phyloP scores from a whole-genome alignment of 257 asterid genomes.

The Nicotiana sylvestris region DNA sequence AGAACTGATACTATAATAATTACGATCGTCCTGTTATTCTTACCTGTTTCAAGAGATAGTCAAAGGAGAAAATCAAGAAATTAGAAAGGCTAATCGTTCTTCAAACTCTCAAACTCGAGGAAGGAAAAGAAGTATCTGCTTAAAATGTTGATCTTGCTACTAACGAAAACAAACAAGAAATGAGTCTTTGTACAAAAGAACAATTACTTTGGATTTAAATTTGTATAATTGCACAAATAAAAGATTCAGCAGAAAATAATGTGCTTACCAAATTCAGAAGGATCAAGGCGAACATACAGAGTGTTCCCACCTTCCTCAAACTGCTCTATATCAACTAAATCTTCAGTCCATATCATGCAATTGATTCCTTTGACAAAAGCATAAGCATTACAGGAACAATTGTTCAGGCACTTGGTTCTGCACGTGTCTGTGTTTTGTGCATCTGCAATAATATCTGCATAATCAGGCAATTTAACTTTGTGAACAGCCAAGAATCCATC shows the following conservation, averaged over 20 bases:
- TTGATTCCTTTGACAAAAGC: conserved; percentile 47
- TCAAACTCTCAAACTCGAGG: background rate
- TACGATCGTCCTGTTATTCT: conserved; percentile 18
- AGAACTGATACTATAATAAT: conserved; percentile 28
- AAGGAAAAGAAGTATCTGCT: background rate
- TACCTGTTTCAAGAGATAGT: conserved; percentile 22
- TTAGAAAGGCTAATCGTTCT: background rate
- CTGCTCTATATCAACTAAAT: conserved; percentile 58
- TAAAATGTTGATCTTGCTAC: background rate
- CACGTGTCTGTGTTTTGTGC: conserved; percentile 28
- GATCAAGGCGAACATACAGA: conserved; percentile 53
- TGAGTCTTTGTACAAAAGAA: background rate
- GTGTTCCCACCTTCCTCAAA: conserved; percentile 47
- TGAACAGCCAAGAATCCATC: conserved; percentile 38
- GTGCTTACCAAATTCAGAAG: conserved; percentile 52
- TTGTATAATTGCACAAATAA: background rate
- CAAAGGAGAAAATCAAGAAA: background rate
- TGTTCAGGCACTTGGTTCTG: conserved; percentile 33
- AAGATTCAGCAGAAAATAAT: background rate
- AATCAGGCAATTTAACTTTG: conserved; percentile 68
- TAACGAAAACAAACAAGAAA: background rate
- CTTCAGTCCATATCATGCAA: conserved; percentile 65
- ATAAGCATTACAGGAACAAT: conserved; percentile 68
- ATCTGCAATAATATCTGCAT: conserved; percentile 33
- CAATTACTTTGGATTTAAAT: background rate